Evolutionary conservation across 2,329 filamentous ascomycete species (phyloP).

Genomic region (Cladophialophora chaetospira): DNA sequence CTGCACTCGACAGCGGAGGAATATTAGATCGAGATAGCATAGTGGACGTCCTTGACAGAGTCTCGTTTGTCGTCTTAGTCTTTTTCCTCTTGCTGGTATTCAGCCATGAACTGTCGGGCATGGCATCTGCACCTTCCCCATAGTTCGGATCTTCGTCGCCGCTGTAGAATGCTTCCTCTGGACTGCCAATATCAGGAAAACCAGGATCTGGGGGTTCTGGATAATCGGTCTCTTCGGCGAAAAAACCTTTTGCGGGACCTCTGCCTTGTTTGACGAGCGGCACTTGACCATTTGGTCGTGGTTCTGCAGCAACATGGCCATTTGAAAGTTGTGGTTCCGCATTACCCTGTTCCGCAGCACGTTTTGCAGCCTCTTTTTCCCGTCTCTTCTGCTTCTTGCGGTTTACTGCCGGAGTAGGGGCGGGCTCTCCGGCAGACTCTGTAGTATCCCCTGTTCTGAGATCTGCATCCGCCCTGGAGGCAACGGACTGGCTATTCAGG

Average conservation of each 20-base stretch:
- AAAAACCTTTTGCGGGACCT: conserved; percentile 34
- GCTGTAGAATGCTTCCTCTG: conserved; percentile 60
- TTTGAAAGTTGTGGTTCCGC: conserved; percentile 45
- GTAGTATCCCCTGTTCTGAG: conserved; percentile 37
- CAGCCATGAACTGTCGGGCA: conserved; percentile 32
- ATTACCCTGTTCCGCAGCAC: conserved; percentile 53
- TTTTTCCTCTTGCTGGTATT: conserved; percentile 39
- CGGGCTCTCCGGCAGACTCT: conserved; percentile 32
- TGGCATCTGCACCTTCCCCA: conserved; percentile 35
- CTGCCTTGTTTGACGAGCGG: conserved; percentile 31
- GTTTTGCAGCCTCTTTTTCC: conserved; percentile 76
- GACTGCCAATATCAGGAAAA: conserved; percentile 48
- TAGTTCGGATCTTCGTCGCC: conserved; percentile 53
- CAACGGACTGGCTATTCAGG: conserved; percentile 32
- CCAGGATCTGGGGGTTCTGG: conserved; percentile 37
- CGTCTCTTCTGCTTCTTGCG: conserved; percentile 94
- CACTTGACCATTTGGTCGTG: conserved; percentile 22
- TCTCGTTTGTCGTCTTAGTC: conserved; percentile 26
- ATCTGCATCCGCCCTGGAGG: conserved; percentile 32
- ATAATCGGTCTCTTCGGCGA: conserved; percentile 37
- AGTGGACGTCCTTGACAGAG: conserved; percentile 32
- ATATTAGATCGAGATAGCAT: conserved; percentile 45
- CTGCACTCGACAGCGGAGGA: conserved; percentile 46
- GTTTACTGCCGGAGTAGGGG: conserved; percentile 62
- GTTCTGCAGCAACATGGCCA: conserved; percentile 26